Base-by-base conservation (phyloP, 495 filamentous ascomycete species). In the Talaromyces proteolyticus region DNA sequence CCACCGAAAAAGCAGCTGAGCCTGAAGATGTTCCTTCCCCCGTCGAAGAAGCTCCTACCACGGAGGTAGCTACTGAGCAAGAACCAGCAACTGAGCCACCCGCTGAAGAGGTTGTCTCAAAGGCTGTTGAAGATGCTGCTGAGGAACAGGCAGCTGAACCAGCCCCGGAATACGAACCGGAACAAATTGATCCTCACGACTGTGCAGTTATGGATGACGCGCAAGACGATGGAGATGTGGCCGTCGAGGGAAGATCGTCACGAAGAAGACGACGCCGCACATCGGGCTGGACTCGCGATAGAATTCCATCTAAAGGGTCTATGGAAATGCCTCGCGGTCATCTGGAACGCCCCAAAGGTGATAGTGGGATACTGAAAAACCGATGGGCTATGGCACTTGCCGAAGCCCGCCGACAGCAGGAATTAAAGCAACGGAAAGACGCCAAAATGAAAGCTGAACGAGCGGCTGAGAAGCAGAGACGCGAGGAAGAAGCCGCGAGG, bases 311-410 rank as follows among this genome's bases (percentile, higher is more conserved):
- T 47, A 55, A 20, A 39, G 41, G 39, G 29, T 49, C 47, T 17
- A 38, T 51, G 21, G 44, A 56, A 55, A 44, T 42, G 3, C 48
- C 42, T 14, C 52, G 53, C 24, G 49, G 26, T 22, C 42, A 41
- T 16, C 47, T 49, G 19, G 47, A 49, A 48, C 63, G 64, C 22
- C 65, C 65, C 41, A 73, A 72, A 57, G 64, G 61, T 36, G 66
- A 69, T 42, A 53, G 56, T 25, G 56, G 54, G 23, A 14, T 65
- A 3, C 52, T 74, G 44, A 66, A 62, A 11, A 67, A 66, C 44
- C 63, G 68, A 23, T 75, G 67, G 69, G 57, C 64, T 6, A 64
- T 59, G 39, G 67, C 72, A 21, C 43, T 75, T 11, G 67, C 68
- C 20, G 65, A 71, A 47, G 65, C 72, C 6, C 62, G 62, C 26